Conservation (phyloP, 2,329 filamentous ascomycete genomes). For the Ambrosiella beaveri region DNA sequence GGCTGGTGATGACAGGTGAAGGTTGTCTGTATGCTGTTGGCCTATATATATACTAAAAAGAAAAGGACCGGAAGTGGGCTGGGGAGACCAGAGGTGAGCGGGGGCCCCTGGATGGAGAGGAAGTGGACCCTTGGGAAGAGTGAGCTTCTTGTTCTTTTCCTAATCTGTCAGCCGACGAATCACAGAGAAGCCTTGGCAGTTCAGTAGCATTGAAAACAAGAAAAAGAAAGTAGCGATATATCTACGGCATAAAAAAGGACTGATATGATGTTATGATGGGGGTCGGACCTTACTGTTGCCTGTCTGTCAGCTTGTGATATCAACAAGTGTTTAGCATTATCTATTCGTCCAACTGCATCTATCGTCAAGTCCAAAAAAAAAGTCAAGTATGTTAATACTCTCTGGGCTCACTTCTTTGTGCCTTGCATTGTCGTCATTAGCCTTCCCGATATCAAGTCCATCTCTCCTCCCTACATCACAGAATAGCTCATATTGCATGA, state of each 20-base stretch:
- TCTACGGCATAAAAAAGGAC: too few relatives aligned
- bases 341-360: background rate
- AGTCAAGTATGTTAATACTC: background rate
- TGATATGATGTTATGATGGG: too few relatives aligned
- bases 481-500: background rate
- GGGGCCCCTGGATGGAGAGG: background rate
- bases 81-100: background rate
- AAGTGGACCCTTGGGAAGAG: background rate
- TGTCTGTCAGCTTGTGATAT: too few relatives aligned
- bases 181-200: background rate
- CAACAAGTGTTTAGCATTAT: background rate
- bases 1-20: too few relatives aligned
- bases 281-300: too few relatives aligned
- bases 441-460: background rate
- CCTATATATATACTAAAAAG: too few relatives aligned
- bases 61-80: too few relatives aligned
- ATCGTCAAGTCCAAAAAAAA: background rate
- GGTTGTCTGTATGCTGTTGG: too few relatives aligned
- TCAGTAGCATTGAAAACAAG: background rate
- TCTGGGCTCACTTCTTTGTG: background rate
- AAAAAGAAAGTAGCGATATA: too few relatives aligned
- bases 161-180: conserved; percentile 6
- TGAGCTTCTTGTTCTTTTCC: conserved; percentile 11
- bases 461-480: background rate
- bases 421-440: background rate